Base-by-base conservation (phyloP, 2,329 filamentous ascomycete species). In the Fusarium burgessii region DNA sequence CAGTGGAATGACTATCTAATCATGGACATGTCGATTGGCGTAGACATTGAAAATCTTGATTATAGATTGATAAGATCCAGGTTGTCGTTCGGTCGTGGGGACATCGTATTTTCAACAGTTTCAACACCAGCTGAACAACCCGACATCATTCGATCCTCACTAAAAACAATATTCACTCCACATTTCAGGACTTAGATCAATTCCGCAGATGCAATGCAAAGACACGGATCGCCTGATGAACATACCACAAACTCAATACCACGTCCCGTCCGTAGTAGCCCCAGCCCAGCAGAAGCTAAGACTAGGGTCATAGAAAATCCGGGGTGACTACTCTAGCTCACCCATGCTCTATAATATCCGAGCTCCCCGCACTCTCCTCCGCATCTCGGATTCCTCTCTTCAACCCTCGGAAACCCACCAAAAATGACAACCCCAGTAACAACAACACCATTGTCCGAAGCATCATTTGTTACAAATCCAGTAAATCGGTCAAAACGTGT, bases 361-460 rank as follows among this genome's bases (percentile, higher is more conserved):
- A 29, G 42, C 42, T n/a, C 49, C 62, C 59, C 62, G 42, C 59
- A 64, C 17, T 38, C 32, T 32, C 3, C 23, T 32, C 49, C 36
- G 47, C 25, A 36, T 13, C 59, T 56, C 58, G 46, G 59, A 64
- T 64, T 64, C 41, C 11, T 40, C 29, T 33, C n/a, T 35, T 38
- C 18, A 15, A 18, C 36, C 83, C 40, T 27, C 35, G 60, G 36
- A 54, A 49, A 60, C 60, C 58, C 66, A 52, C 33, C 47, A 45
- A 25, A 25, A 33, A 72, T 72, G 65, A 35, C 66, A 3, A 58
- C 57, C 38, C 58, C 69, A 35, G 42, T 40, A 14, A 60, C 54
- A 23, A 55, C 66, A 23, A 73, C 70, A 7, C 71, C 71, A 12
- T 43, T 64, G 25, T 74, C 71, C 4, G 70, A 73, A 38, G 36